Base-by-base conservation (phyloP, 2,329 filamentous ascomycete genomes). In the Venturia pyrina region DNA sequence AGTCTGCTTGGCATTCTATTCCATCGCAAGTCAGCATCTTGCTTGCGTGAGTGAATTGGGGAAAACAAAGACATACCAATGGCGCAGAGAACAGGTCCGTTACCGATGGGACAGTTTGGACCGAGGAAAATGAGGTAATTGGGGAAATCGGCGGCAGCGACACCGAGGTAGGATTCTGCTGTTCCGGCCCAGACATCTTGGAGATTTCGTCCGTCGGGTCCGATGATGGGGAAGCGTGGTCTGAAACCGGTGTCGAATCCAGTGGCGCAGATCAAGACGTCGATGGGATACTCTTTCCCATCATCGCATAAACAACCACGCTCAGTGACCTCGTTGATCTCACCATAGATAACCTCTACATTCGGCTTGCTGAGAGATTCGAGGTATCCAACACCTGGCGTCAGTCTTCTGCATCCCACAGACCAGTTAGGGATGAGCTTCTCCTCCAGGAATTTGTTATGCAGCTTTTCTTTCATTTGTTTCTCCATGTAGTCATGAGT, bases 131-230 rank as follows among this genome's bases (percentile, higher is more conserved):
- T 74, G 65, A 76, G 69, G 67, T 76, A 81, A 69, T 82, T 82
- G 24, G 81, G 81, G 68, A 81, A 80, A 1, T 77, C 75, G 0
- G 79, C 75, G 6, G 77, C 78, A 0, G 78, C 77, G 11, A 82
- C 69, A 6, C 79, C 79, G 5, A 82, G 70, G 70, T 83, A 83
- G 5, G 75, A 76, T 40, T 75, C 73, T 17, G 77, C 72, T 19
- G 74, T 73, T 21, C 70, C 66, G 13, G 73, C 72, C 80, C 80
- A 82, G 28, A 77, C 73, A 64, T 80, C 78, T 43, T 78, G 75
- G 6, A 83, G 74, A 57, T 78, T 76, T 43, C 73, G 67, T 5
- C 76, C 77, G 5, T 72, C 69, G 17, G 73, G 73, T 3, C 74
- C 75, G 28, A 79, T 69, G 56, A 82, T 72, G 1, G 79, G 78